Evolutionary conservation across 2,329 filamentous ascomycete genomes (phyloP), one percentile per base, ranked within the genome.

Genomic region (Orbilia quercus): DNA sequence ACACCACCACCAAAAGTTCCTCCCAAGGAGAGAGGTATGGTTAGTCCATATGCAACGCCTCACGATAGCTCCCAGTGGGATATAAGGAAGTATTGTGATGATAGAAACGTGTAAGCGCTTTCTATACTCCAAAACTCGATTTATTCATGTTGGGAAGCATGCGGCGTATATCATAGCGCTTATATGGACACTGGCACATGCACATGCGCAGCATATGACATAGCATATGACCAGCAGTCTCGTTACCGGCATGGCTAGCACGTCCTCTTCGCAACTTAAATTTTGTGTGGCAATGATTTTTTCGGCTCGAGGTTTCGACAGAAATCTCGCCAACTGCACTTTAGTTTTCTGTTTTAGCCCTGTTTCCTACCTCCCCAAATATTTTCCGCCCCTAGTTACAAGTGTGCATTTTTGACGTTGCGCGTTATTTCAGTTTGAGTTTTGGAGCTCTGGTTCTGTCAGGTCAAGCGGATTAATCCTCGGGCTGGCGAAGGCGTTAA

Each of bases 301-400:
- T 44, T 63, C 50, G 66, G 66, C 66, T 71, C 25, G 50, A 57
- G 55, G 65, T 63, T 63, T 42, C 14, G 28, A 11, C n/a, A 36
- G 28, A 31, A 50, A 63, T 63, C 66, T 63, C 57, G 66, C 66
- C 58, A 25, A 38, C 38, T 69, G 55, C 64, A 16, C 55, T 62
- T 60, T 62, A 60, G 55, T 42, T 34, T 14, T 9, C 44, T 38
- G 59, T 28, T 60, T 59, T 67, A 50, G 22, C 50, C 36, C n/a
- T 45, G 20, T 25, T 57, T 53, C 22, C 12, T 14, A 42, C 51
- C 18, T 12, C 42, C 14, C 31, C 7, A 2, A n/a, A 25, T 16
- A 40, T 57, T 44, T 42, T 59, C 53, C 12, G 20, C 2, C 51
- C 18, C 51, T 44, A 45, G 53, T 51, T 59, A 5, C 44, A 18